Evolutionary conservation across 2,329 filamentous ascomycete species (phyloP).

Genomic region (Xylaria sp.): DNA sequence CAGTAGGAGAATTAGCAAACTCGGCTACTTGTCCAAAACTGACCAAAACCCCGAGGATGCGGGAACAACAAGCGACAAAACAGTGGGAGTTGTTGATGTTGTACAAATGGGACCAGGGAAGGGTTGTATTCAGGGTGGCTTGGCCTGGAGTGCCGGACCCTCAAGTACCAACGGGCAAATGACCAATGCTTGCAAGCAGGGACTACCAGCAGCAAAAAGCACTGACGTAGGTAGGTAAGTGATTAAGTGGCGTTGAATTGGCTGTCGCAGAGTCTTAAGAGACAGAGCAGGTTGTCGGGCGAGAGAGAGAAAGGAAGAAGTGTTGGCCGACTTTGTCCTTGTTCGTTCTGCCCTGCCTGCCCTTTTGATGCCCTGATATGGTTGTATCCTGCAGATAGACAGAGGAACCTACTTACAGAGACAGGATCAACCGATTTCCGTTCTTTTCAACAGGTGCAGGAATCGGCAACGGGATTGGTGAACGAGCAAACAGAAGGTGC

Average conservation of each 20-base stretch:
- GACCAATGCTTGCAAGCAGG: constrained; percentile 17
- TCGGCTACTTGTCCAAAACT: constrained; percentile 36
- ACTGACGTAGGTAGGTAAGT: not conserved
- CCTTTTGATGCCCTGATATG: not conserved
- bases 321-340: not conserved
- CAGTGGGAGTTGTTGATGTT: constrained; percentile 19
- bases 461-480: not conserved
- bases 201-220: not conserved
- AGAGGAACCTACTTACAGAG: not conserved
- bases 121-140: not conserved
- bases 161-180: constrained; percentile 5
- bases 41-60: constrained; percentile 37
- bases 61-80: constrained; percentile 16
- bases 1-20: constrained; percentile 44
- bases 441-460: constrained; percentile 13
- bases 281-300: not conserved
- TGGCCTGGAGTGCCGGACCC: not conserved
- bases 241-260: constrained; percentile 4
- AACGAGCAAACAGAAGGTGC: constrained; percentile 5
- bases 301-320: not conserved
- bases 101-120: constrained; percentile 1
- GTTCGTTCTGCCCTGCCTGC: not conserved
- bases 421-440: constrained; percentile 16
- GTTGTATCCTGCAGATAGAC: not conserved
- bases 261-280: not conserved